Conservation (phyloP, 2,329 filamentous ascomycete species). For the Fusarium sp. region DNA sequence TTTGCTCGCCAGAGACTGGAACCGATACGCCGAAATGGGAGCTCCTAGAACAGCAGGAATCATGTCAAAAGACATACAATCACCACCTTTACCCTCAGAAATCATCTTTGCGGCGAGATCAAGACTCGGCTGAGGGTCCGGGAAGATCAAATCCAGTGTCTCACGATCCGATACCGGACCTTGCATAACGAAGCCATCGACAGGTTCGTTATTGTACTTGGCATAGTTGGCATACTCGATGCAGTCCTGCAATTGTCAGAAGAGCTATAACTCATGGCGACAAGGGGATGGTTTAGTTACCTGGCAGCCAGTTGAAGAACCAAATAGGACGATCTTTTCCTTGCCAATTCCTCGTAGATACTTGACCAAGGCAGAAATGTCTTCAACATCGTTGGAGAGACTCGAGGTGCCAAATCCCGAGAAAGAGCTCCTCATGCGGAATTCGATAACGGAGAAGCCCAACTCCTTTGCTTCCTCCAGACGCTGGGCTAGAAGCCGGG, state of each 20-base stretch:
- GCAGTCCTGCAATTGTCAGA: conserved; percentile 56
- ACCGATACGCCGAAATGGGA: conserved; percentile 63
- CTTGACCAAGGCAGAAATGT: conserved; percentile 61
- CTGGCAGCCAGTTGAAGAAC: conserved; percentile 68
- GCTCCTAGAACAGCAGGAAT: conserved; percentile 52
- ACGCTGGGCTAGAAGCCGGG: conserved; percentile 55
- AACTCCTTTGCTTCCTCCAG: conserved; percentile 51
- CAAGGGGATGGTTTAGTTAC: conserved; percentile 41
- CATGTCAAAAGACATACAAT: conserved; percentile 61
- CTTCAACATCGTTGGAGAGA: conserved; percentile 62
- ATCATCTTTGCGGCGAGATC: conserved; percentile 64
- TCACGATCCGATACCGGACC: conserved; percentile 83
- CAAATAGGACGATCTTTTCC: conserved; percentile 63
- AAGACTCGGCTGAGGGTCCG: conserved; percentile 57
- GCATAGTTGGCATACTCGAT: conserved; percentile 62
- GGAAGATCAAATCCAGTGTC: conserved; percentile 58
- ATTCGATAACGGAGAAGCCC: conserved; percentile 65
- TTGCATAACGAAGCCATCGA: conserved; percentile 83
- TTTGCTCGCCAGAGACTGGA: conserved; percentile 58
- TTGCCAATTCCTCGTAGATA: conserved; percentile 62
- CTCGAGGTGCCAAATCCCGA: conserved; percentile 60
- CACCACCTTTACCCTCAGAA: conserved; percentile 60
- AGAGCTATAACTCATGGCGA: not conserved
- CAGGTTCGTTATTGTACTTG: conserved; percentile 56
- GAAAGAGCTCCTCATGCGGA: conserved; percentile 65